These are phyloP conservation scores for Dactylellina leptospora DNA, from an alignment of 2,329 filamentous ascomycete species.

Conservation along the genomic window DNA sequence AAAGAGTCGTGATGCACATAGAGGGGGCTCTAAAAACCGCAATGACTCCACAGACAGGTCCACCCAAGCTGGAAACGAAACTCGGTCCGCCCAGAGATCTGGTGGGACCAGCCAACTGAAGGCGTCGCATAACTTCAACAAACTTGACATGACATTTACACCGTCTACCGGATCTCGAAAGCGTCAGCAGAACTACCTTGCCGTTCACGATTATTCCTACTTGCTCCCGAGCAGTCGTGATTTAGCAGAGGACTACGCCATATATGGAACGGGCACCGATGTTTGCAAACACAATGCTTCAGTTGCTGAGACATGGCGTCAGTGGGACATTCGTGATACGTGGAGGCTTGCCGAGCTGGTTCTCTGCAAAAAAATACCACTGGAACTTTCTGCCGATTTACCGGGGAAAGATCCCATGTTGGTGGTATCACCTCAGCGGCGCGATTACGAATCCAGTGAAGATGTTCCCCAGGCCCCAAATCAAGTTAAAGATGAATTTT, in stretches of 20 bases:
- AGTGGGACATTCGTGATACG: constrained; percentile 76
- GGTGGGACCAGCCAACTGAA: constrained; percentile 40
- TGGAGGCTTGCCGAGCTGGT: constrained; percentile 85
- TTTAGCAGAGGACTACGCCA: constrained; percentile 80
- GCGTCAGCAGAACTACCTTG: constrained; percentile 62
- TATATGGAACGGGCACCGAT: constrained; percentile 82
- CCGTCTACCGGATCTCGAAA: constrained; percentile 23
- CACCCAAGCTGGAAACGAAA: constrained; percentile 34
- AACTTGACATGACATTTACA: constrained; percentile 20
- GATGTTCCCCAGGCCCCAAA: neutral
- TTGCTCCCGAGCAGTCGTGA: constrained; percentile 80
- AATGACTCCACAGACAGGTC: constrained; percentile 46
- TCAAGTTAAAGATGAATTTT: constrained; percentile 59
- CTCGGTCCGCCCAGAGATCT: constrained; percentile 33
- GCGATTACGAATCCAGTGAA: constrained; percentile 2
- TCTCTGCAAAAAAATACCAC: constrained; percentile 77
- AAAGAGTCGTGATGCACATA: constrained; percentile 19
- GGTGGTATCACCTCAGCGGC: constrained; percentile 68
- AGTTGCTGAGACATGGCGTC: constrained; percentile 76
- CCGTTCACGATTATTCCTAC: constrained; percentile 74
- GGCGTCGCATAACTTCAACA: constrained; percentile 33
- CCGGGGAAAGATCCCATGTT: constrained; percentile 68
- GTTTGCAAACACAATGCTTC: constrained; percentile 85
- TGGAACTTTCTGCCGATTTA: constrained; percentile 65
- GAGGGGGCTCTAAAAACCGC: constrained; percentile 18